These are phyloP conservation scores for Combretum micranthum DNA, from an alignment of 345 rosid genomes.

Conservation along the genomic window DNA sequence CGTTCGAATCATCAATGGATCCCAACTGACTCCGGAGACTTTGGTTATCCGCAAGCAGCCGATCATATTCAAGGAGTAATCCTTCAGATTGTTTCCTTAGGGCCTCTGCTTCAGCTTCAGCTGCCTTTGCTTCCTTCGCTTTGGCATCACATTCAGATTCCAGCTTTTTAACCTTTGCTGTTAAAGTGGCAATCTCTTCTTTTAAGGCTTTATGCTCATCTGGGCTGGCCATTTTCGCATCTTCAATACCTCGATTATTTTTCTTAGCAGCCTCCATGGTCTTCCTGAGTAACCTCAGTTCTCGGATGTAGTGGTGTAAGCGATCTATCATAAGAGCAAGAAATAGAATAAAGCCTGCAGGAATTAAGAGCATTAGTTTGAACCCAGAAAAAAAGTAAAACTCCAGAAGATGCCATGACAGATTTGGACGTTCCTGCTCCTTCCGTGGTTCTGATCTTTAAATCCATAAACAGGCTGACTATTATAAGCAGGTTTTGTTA, in stretches of 20 bases:
- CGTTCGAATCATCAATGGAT: constrained; percentile 33
- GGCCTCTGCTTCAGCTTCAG: constrained; percentile 54
- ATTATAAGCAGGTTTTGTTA: too few species aligned
- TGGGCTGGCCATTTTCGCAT: constrained; percentile 35
- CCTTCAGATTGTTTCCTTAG: constrained; percentile 68
- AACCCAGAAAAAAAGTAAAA: neutral
- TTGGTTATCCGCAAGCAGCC: constrained; percentile 66
- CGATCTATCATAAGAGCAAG: constrained; percentile 80
- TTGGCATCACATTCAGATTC: constrained; percentile 47
- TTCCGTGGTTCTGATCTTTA: too few species aligned
- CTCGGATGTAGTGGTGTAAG: constrained; percentile 81
- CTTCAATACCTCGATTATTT: constrained; percentile 53
- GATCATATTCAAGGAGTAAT: constrained; percentile 61
- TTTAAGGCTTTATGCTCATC: constrained; percentile 38
- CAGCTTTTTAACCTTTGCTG: constrained; percentile 35
- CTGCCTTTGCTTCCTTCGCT: constrained; percentile 46
- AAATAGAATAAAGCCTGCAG: constrained; percentile 70
- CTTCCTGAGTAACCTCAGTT: constrained; percentile 64
- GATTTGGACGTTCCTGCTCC: too few species aligned
- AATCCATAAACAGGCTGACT: too few species aligned
- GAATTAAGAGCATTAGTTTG: neutral
- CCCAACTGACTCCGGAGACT: constrained; percentile 61
- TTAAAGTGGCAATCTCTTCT: constrained; percentile 39
- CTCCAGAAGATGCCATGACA: too few species aligned
- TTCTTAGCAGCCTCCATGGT: constrained; percentile 72